Percentiles rank a stretch among this genome's conserved stretches.
These are phyloP conservation scores for Gilbertella persicaria DNA, from an alignment of 371 early-diverging fungal genomes.

Conservation along the genomic window DNA sequence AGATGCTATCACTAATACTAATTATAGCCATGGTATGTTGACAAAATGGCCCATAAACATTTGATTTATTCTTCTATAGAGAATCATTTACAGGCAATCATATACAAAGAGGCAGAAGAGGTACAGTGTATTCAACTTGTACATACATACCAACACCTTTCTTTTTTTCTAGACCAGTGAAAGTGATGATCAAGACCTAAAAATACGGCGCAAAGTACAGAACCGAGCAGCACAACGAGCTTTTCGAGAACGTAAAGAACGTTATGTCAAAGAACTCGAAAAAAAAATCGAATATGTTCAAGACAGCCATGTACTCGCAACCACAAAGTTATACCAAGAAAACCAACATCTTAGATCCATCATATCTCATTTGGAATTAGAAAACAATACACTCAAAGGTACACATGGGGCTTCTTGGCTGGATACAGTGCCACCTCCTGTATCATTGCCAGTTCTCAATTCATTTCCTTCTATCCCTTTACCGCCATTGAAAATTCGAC, in stretches of 20 bases:
- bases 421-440: neutral
- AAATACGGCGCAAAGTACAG: slow-evolving; percentile 65
- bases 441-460: slow-evolving; percentile 1
- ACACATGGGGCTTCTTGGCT: slow-evolving; percentile 29
- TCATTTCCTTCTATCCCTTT: slow-evolving; percentile 1
- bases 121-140: too few species aligned
- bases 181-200: slow-evolving; percentile 17
- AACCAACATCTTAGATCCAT: slow-evolving; percentile 40
- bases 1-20: too few species aligned
- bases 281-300: slow-evolving; percentile 59
- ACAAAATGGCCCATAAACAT: too few species aligned
- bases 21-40: too few species aligned
- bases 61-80: too few species aligned
- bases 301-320: slow-evolving; percentile 39
- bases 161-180: too few species aligned
- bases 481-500: slow-evolving; percentile 14
- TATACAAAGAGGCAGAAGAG: too few species aligned
- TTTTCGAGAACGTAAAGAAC: too few species aligned
- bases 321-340: slow-evolving; percentile 34
- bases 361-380: slow-evolving; percentile 33
- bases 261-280: slow-evolving; percentile 62
- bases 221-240: too few species aligned
- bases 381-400: slow-evolving; percentile 37
- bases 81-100: too few species aligned
- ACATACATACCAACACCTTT: too few species aligned